A percentile compares a stretch with the other conserved stretches of the same genome.
Evolutionary conservation across 2,329 filamentous ascomycete species (phyloP).

Genomic region (Fusarium coffeatum): DNA sequence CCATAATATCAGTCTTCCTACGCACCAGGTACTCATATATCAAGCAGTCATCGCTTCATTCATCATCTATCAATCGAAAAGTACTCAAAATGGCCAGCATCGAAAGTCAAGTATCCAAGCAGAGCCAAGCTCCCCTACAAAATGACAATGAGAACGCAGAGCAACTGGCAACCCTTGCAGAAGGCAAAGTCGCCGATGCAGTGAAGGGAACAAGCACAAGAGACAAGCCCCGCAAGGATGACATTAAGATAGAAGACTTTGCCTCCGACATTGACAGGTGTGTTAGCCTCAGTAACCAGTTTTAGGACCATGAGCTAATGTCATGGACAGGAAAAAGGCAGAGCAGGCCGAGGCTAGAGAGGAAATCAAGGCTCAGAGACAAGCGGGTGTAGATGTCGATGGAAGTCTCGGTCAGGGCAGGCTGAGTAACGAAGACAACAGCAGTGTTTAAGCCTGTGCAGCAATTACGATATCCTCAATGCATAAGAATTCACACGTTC

Average conservation of each 20-base stretch:
- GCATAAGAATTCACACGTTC: not conserved
- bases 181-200: slow-evolving; percentile 40
- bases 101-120: slow-evolving; percentile 23
- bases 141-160: slow-evolving; percentile 41
- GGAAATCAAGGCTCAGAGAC: slow-evolving; percentile 32
- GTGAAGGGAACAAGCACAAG: slow-evolving; percentile 29
- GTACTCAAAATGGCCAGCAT: slow-evolving; percentile 16
- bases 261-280: slow-evolving; percentile 36
- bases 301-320: not conserved
- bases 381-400: slow-evolving; percentile 36
- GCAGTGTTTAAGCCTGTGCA: slow-evolving; percentile 12
- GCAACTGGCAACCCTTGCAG: slow-evolving; percentile 37
- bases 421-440: slow-evolving; percentile 28
- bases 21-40: not conserved
- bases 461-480: not conserved
- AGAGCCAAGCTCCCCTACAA: slow-evolving; percentile 13
- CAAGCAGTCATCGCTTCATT: not conserved
- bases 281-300: not conserved
- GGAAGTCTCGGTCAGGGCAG: slow-evolving; percentile 34
- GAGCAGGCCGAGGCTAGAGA: slow-evolving; percentile 38
- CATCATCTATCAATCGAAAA: not conserved
- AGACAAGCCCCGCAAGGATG: slow-evolving; percentile 31
- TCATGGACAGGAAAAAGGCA: slow-evolving; percentile 28
- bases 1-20: not conserved
- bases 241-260: slow-evolving; percentile 38